A percentile compares a stretch with the other conserved stretches of the same genome.
phyloP scores from a whole-genome alignment of 805 yeast species.

The Metschnikowia corniflorae region DNA sequence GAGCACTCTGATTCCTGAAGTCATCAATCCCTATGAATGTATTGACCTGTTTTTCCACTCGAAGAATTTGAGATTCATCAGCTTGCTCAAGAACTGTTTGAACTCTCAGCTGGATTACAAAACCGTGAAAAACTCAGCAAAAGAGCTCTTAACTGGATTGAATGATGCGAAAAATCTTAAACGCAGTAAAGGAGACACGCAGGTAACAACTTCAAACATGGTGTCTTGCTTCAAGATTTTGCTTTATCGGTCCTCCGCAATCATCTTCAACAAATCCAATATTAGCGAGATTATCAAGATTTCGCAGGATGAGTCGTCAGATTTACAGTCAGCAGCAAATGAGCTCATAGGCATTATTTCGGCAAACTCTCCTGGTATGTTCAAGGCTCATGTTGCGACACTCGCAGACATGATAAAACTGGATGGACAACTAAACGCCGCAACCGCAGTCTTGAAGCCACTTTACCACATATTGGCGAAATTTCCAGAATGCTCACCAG shows the following conservation, averaged over 20 bases:
- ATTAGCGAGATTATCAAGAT: slow-evolving; percentile 50
- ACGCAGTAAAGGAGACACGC: slow-evolving; percentile 24
- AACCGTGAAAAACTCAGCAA: slow-evolving; percentile 57
- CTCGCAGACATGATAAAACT: slow-evolving; percentile 39
- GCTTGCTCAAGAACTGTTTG: slow-evolving; percentile 52
- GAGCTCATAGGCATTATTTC: slow-evolving; percentile 60
- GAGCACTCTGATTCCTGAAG: slow-evolving; percentile 52
- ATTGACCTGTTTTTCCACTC: slow-evolving; percentile 50
- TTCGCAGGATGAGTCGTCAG: slow-evolving; percentile 33
- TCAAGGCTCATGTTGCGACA: slow-evolving; percentile 55
- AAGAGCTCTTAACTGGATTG: slow-evolving; percentile 57
- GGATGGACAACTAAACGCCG: slow-evolving; percentile 16
- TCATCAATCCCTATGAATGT: slow-evolving; percentile 45
- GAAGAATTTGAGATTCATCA: slow-evolving; percentile 57
- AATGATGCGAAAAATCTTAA: slow-evolving; percentile 49
- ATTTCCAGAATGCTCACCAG: slow-evolving; percentile 46
- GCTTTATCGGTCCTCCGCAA: slow-evolving; percentile 56
- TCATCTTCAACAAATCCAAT: slow-evolving; percentile 64
- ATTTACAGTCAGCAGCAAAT: slow-evolving; percentile 39
- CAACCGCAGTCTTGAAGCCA: slow-evolving; percentile 42
- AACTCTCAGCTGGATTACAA: slow-evolving; percentile 57
- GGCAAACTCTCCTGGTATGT: slow-evolving; percentile 54
- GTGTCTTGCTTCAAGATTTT: slow-evolving; percentile 52
- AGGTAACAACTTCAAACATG: slow-evolving; percentile 47
- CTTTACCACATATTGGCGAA: slow-evolving; percentile 55